Base-by-base conservation (phyloP, 1,284 basidiomycete species). In the Ustilago trichophora region DNA sequence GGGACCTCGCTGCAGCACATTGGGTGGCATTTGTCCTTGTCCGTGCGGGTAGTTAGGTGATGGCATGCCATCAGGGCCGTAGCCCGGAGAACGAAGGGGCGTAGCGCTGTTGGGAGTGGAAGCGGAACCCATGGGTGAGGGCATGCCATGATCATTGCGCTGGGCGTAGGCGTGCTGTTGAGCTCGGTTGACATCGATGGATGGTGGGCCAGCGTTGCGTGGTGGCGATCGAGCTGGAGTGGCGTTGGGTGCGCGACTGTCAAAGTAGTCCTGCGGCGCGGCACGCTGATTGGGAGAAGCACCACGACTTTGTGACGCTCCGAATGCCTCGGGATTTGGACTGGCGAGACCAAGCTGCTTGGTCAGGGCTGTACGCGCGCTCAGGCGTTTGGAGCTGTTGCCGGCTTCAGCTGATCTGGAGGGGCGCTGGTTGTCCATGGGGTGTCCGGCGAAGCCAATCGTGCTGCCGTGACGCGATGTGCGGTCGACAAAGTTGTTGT, bases 401-500 rank as follows among this genome's bases (percentile, higher is more conserved):
- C 15, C 22, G 11, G 38, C 10, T 21, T 58, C 25, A 9, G 33
- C 29, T 9, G 48, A 26, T 15, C 19, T 36, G 10, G 60, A 29
- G 10, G 48, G 18, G 21, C 13, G 7, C 5, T 33, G 25, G 15
- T 15, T 22, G 7, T 63, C 40, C 18, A 34, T 16, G 18, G 47
- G 47, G 15, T 36, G 37, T 18, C 47, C 55, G 22, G 33, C 52
- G 26, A 75, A 75, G 38, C 68, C 66, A 32, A 75, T 75, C 27
- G 65, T 66, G 49, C 73, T 75, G 33, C 73, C 73, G 34, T 72
- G 66, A 21, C 73, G 59, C 9, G 60, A 69, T 2, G 52, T 55
- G 25, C 62, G 59, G 27, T 74, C 72, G 24, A 67, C 65, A 15
- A 50, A 47, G 21, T 69, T 55, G 54, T 41, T 43, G n/a, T 59